Evolutionary conservation across 2,329 filamentous ascomycete species (phyloP).

Genomic region (Peltaster fructicola): DNA sequence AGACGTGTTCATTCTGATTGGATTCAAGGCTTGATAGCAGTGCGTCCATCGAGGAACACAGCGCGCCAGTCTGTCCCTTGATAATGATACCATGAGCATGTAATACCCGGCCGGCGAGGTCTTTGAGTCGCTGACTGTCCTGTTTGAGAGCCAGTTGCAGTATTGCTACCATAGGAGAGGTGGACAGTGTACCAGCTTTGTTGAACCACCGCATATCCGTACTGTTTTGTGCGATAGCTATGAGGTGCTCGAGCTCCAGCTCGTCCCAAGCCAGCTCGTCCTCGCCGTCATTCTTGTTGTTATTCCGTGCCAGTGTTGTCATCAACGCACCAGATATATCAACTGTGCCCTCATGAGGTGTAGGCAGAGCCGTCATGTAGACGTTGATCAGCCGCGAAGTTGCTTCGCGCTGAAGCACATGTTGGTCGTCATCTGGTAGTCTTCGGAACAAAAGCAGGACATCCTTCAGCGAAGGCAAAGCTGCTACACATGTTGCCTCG

Average conservation of each 20-base stretch:
- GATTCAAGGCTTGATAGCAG: too few relatives aligned
- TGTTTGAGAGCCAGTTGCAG: constrained; percentile 37
- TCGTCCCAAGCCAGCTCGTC: constrained; percentile 24
- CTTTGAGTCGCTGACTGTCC: constrained; percentile 22
- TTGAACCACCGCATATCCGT: constrained; percentile 83
- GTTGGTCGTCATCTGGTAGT: constrained; percentile 43
- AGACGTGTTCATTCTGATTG: constrained; percentile 27
- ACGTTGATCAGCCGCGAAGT: constrained; percentile 59
- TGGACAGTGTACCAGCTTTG: constrained; percentile 42
- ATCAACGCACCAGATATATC: constrained; percentile 68
- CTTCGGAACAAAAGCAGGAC: constrained; percentile 57
- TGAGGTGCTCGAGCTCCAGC: constrained; percentile 64
- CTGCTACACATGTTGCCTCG: constrained; percentile 55
- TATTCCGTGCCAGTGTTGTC: constrained; percentile 37
- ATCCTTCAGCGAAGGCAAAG: constrained; percentile 68
- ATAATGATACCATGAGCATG: constrained; percentile 51
- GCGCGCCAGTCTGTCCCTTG: constrained; percentile 10
- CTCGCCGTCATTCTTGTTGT: constrained; percentile 25
- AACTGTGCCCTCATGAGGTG: constrained; percentile 68
- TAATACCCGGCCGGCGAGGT: constrained; percentile 29
- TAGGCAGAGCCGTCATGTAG: too few relatives aligned
- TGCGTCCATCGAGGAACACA: not conserved
- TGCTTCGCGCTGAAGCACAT: constrained; percentile 55
- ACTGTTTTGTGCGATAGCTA: constrained; percentile 64
- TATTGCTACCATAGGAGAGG: constrained; percentile 57